Evolutionary conservation across 768 basidiomycete genomes (phyloP), one percentile per base, ranked within the genome.

Genomic region (Lactarius akahatsu): DNA sequence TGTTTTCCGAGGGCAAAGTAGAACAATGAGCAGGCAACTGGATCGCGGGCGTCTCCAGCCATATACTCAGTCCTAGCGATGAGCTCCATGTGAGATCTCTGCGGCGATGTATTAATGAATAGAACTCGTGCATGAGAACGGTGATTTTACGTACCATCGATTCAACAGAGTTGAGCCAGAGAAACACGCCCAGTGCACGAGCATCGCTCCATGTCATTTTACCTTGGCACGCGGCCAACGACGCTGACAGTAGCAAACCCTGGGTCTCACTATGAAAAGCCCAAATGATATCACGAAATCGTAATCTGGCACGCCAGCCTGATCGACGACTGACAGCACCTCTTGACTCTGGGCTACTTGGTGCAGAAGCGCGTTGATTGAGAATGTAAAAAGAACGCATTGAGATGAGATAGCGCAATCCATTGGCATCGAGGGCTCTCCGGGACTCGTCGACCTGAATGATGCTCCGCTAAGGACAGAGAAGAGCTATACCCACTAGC

Each of bases 261-360:
- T 99, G 95, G 72, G 88, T 92, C 76, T 97, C 94, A 73, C 95
- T 97, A 71, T 97, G 91, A 74, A 90, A 96, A 0, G 96, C 96
- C 96, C 96, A 99, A 32, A 98, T 82, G 80, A 98, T 93, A 75
- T 99, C 96, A 40, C 97, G 86, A 76, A 91, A 95, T 26, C 92
- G 86, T 57, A 96, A 81, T n/a, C 93, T 84, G 72, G 89, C 86
- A 71, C 92, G 80, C 71, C 85, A 81, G 34, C 83, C 86, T 47
- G 84, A 82, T 68, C 77, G 78, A 41, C 78, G 78, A n/a, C 79
- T 79, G 16, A 79, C 73, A 1, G 75, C 69, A 40, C 75, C 80
- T 2, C 76, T 79, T 9, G 83, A 82, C 28, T 76, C 73, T 41
- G 84, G 83, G 55, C 82, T 82, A 57, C 77, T 80, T 1, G 81